Conservation (phyloP, 108 stramenopile species). For the Fragilariopsis cylindrus region DNA sequence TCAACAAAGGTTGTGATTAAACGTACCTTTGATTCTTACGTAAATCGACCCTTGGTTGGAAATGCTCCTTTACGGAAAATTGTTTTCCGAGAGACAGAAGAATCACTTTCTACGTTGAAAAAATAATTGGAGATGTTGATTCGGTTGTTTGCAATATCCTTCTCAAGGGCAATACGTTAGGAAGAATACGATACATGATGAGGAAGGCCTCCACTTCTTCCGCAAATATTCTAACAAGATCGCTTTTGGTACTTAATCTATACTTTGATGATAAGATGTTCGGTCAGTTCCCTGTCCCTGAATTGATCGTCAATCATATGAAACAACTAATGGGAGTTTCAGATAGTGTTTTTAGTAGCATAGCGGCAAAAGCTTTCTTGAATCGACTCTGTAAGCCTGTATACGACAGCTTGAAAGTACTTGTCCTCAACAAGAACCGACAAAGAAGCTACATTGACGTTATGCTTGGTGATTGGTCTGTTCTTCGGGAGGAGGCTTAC, state of each 20-base stretch:
- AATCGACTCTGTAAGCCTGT: slow-evolving; percentile 70
- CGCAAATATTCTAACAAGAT: slow-evolving; percentile 67
- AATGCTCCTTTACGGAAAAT: slow-evolving; percentile 78
- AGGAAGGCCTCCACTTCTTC: slow-evolving; percentile 42
- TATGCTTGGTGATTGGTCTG: slow-evolving; percentile 66
- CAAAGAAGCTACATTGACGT: slow-evolving; percentile 76
- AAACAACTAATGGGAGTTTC: slow-evolving; percentile 55
- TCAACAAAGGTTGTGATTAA: slow-evolving; percentile 23
- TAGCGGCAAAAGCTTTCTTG: slow-evolving; percentile 42
- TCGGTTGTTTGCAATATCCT: slow-evolving; percentile 63
- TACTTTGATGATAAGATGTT: slow-evolving; percentile 82
- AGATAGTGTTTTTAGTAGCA: slow-evolving; percentile 31
- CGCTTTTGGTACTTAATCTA: slow-evolving; percentile 75
- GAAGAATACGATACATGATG: slow-evolving; percentile 61
- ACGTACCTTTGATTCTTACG: slow-evolving; percentile 66
- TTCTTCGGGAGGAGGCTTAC: slow-evolving; percentile 61
- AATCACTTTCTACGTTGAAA: slow-evolving; percentile 43
- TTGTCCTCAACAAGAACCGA: slow-evolving; percentile 67
- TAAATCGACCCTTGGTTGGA: slow-evolving; percentile 70
- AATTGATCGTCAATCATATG: slow-evolving; percentile 61
- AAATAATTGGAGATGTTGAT: slow-evolving; percentile 58
- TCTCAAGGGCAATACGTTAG: slow-evolving; percentile 51
- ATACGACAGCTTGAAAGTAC: slow-evolving; percentile 77
- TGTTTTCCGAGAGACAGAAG: slow-evolving; percentile 28
- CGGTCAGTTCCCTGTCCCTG: slow-evolving; percentile 58